A percentile compares a stretch with the other conserved stretches of the same genome.
Evolutionary conservation across 2,329 filamentous ascomycete species (phyloP).

Genomic region (Juglanconis juglandina): DNA sequence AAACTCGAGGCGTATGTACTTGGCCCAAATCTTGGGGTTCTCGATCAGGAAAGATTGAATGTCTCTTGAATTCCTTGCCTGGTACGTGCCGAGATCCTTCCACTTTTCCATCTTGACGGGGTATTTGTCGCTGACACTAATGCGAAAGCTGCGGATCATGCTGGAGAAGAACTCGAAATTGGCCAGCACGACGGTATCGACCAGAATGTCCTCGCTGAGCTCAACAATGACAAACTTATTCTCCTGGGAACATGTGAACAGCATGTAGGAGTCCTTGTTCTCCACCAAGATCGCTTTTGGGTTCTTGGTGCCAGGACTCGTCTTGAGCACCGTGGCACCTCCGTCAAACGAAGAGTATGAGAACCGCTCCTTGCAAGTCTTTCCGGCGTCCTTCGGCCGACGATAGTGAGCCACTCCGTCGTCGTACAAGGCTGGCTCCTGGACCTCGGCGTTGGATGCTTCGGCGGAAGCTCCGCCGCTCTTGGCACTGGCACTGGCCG

Average conservation of each 20-base stretch:
- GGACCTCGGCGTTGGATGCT: slow-evolving; percentile 24
- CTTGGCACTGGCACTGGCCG: slow-evolving; percentile 22
- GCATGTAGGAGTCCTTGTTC: slow-evolving; percentile 98
- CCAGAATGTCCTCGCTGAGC: slow-evolving; percentile 78
- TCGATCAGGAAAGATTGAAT: slow-evolving; percentile 94
- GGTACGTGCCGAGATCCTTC: slow-evolving; percentile 83
- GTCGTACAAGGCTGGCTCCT: slow-evolving; percentile 44
- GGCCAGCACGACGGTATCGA: slow-evolving; percentile 94
- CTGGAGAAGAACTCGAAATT: slow-evolving; percentile 99
- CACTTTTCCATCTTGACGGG: slow-evolving; percentile 90
- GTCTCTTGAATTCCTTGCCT: slow-evolving; percentile 87
- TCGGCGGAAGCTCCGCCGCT: slow-evolving; percentile 17
- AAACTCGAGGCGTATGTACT: slow-evolving; percentile 89
- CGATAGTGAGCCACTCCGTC: slow-evolving; percentile 52
- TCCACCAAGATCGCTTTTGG: slow-evolving; percentile 85
- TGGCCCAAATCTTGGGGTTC: slow-evolving; percentile 92
- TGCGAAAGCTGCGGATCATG: slow-evolving; percentile 85
- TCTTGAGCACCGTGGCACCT: slow-evolving; percentile 88
- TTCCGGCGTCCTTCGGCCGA: slow-evolving; percentile 88
- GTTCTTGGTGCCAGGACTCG: slow-evolving; percentile 81
- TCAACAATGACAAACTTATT: slow-evolving; percentile 96
- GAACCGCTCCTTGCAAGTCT: slow-evolving; percentile 95
- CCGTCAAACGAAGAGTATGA: slow-evolving; percentile 98
- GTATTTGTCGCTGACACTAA: slow-evolving; percentile 92
- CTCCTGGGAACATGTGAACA: slow-evolving; percentile 79